Conservation (phyloP, 495 filamentous ascomycete species). For the Aspergillus carlsbadensis region DNA sequence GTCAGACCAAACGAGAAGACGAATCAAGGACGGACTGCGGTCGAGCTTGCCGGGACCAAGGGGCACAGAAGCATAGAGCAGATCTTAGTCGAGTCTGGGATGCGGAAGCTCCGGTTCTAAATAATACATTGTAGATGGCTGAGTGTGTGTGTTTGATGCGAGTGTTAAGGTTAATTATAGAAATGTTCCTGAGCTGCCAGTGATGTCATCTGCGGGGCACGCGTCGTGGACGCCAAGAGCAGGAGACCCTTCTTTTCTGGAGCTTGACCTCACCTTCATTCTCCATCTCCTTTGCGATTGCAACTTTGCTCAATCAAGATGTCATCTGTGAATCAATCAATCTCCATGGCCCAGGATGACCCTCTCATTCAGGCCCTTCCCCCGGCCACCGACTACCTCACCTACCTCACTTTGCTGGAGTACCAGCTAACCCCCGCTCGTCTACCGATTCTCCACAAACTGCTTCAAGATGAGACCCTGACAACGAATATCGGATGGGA, state of each 20-base stretch:
- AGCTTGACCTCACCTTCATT: background rate
- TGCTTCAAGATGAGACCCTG: slow-evolving; percentile 79
- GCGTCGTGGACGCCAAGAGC: background rate
- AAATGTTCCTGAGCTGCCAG: slow-evolving; percentile 2
- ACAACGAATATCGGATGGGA: slow-evolving; percentile 97
- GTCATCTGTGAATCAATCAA: slow-evolving; percentile 11
- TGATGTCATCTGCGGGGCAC: slow-evolving; percentile 8
- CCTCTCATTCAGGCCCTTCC: slow-evolving; percentile 55
- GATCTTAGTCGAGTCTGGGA: background rate
- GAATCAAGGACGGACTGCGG: background rate
- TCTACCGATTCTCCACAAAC: slow-evolving; percentile 70
- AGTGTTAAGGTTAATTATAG: background rate
- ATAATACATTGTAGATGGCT: too few species aligned
- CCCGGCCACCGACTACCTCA: slow-evolving; percentile 76
- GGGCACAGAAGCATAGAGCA: background rate
- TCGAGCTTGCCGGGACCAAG: background rate
- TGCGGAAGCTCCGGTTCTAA: too few species aligned
- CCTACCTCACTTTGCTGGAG: slow-evolving; percentile 85
- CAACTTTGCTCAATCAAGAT: background rate
- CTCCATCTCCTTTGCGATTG: background rate
- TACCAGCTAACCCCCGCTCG: slow-evolving; percentile 76
- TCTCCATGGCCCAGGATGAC: slow-evolving; percentile 34
- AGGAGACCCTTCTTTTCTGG: slow-evolving; percentile 1
- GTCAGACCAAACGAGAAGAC: background rate
- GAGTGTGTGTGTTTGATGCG: too few species aligned